phyloP scores from a whole-genome alignment of 2,329 filamentous ascomycete genomes.

The Aspergillus proliferans region DNA sequence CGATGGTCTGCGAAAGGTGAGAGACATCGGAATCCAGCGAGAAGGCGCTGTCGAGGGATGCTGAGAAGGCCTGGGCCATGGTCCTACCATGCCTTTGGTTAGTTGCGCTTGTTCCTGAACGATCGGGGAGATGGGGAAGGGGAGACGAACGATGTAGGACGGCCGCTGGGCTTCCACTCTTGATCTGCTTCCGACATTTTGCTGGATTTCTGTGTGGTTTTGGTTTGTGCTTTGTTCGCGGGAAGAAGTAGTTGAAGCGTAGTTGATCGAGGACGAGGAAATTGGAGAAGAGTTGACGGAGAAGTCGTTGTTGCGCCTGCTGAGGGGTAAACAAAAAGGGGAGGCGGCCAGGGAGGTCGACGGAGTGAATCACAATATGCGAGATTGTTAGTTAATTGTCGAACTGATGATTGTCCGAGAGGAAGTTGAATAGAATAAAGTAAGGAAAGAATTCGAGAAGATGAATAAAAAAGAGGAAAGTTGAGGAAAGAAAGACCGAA shows the following conservation, averaged over 20 bases:
- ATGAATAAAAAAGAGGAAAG: slow-evolving; percentile 3
- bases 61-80: slow-evolving; percentile 79
- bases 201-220: slow-evolving; percentile 3
- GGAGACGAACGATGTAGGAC: slow-evolving; percentile 73
- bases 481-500: not conserved
- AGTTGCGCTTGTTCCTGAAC: slow-evolving; percentile 11
- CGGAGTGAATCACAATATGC: not conserved
- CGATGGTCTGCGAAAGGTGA: slow-evolving; percentile 66
- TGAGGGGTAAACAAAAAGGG: slow-evolving; percentile 1
- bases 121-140: slow-evolving; percentile 3
- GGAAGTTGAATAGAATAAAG: not conserved
- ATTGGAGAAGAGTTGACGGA: slow-evolving; percentile 1
- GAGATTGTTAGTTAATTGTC: not conserved
- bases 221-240: not conserved
- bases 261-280: not conserved
- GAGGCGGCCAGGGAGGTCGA: slow-evolving; percentile 15
- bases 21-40: slow-evolving; percentile 73
- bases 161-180: slow-evolving; percentile 73
- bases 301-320: not conserved
- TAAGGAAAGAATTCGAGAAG: not conserved
- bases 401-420: not conserved
- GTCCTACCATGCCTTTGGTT: slow-evolving; percentile 52
- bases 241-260: not conserved
- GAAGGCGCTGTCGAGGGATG: slow-evolving; percentile 82
- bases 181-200: slow-evolving; percentile 59